Base-by-base conservation (phyloP, 768 basidiomycete genomes). In the Crepidotus variabilis region DNA sequence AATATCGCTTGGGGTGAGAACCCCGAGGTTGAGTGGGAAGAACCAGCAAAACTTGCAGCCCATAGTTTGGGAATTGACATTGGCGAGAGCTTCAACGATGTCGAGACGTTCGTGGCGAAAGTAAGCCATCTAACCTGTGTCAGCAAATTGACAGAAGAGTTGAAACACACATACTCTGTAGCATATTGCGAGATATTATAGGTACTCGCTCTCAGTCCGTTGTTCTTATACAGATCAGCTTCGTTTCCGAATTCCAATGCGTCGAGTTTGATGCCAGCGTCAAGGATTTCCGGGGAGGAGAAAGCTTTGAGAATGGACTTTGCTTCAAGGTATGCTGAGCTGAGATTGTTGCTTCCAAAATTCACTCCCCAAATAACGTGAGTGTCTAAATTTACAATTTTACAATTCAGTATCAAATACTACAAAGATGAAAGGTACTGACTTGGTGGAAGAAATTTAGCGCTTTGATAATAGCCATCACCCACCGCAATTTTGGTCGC, bases 281-380 rank as follows among this genome's bases (percentile, higher is more conserved):
- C 48, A 43, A 62, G 67, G 28, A 84, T 63, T 2, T 70, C 66
- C 1, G 71, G 50, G 2, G 75, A 75, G n/a, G 68, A 54, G 60
- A 86, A 86, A 0, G 79, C 80, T 36, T 72, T 72, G 5, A 73
- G 51, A 52, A 87, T 76, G 0, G 82, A 75, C 54, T 71, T 68
- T 0, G 81, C 77, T 61, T 77, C 77, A 8, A 81, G 71, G 56
- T 75, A 76, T 0, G 72, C 75, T 5, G 79, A 74, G 57, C 80
- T 83, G 51, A 83, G 24, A 59, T 83, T 84, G 47, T 73, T 67
- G 54, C 70, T 65, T 6, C 84, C 84, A n/a, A 88, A 69, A 66
- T 89, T 88, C 48, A 88, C 71, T 13, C 85, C 86, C 84, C 84
- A 88, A 13, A 74, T 81, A 59, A 88, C 82, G 50, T 77, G 79